Conservation (phyloP, 495 filamentous ascomycete species). For the Talaromyces trachyspermus region DNA sequence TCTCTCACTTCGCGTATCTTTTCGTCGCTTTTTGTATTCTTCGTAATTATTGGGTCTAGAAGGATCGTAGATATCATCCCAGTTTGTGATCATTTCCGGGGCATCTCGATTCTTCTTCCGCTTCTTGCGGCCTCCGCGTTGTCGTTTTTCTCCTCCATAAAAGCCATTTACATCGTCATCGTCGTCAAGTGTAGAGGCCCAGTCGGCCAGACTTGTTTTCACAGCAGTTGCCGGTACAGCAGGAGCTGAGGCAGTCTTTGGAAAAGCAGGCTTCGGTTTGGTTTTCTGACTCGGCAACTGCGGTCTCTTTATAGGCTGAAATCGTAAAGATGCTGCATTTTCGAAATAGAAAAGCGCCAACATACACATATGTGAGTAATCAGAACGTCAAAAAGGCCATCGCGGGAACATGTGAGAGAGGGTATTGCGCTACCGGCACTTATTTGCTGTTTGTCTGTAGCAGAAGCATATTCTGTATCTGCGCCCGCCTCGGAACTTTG, state of each 20-base stretch:
- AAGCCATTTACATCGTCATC: slow-evolving; percentile 66
- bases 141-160: slow-evolving; percentile 55
- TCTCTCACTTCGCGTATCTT: slow-evolving; percentile 70
- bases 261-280: slow-evolving; percentile 50
- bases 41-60: slow-evolving; percentile 76
- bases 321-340: slow-evolving; percentile 62
- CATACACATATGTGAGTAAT: slow-evolving; percentile 45
- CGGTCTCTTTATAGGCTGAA: slow-evolving; percentile 78
- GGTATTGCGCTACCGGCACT: slow-evolving; percentile 56
- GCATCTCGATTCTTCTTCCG: slow-evolving; percentile 72
- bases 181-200: slow-evolving; percentile 63
- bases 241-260: slow-evolving; percentile 28
- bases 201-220: slow-evolving; percentile 76
- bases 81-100: slow-evolving; percentile 58
- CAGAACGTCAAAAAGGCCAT: slow-evolving; percentile 17
- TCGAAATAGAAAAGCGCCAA: slow-evolving; percentile 23
- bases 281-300: slow-evolving; percentile 61
- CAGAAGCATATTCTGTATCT: slow-evolving; percentile 45
- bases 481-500: slow-evolving; percentile 40
- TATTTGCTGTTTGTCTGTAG: slow-evolving; percentile 62
- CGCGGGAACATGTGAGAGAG: slow-evolving; percentile 16
- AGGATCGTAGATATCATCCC: slow-evolving; percentile 92
- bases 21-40: slow-evolving; percentile 84
- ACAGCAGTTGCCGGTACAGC: slow-evolving; percentile 15
- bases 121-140: slow-evolving; percentile 79